A percentile compares a stretch with the other conserved stretches of the same genome.
Evolutionary conservation across 352 stramenopile species (phyloP).

Genomic region (Blastocystis sp.): DNA sequence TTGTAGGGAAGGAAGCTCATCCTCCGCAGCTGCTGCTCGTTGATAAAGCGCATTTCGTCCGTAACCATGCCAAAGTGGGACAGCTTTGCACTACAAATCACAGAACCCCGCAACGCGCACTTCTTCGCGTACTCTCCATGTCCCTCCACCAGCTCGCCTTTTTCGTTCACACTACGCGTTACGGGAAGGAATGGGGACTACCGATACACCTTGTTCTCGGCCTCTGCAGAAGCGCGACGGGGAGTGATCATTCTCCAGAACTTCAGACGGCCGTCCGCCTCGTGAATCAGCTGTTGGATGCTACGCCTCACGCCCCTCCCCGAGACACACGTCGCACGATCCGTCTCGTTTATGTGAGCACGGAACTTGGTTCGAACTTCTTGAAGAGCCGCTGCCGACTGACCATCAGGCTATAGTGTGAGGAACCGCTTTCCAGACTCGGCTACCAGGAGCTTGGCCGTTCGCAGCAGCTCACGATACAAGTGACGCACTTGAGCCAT

Average conservation of each 20-base stretch:
- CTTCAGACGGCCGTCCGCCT: conserved; percentile 41
- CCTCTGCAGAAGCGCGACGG: background rate
- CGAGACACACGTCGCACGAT: background rate
- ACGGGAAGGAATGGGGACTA: background rate
- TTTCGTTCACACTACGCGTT: conserved; percentile 51
- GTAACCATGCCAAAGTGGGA: conserved; percentile 64
- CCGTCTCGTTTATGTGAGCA: conserved; percentile 43
- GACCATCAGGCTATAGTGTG: conserved; percentile 39
- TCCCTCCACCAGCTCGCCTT: conserved; percentile 64
- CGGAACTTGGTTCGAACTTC: conserved; percentile 68
- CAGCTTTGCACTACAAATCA: conserved; percentile 51
- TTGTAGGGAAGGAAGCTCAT: conserved; percentile 62
- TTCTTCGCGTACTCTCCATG: conserved; percentile 62
- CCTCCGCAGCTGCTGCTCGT: conserved; percentile 58
- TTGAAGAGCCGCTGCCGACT: conserved; percentile 21
- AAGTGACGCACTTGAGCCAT: conserved; percentile 45
- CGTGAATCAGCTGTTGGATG: conserved; percentile 31
- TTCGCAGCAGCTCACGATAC: conserved; percentile 31
- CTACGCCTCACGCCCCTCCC: background rate
- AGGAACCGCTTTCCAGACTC: background rate
- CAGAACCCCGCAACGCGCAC: background rate
- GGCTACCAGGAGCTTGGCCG: conserved; percentile 49
- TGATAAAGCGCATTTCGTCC: conserved; percentile 66
- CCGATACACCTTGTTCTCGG: conserved; percentile 67
- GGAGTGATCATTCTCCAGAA: conserved; percentile 67